phyloP scores from a whole-genome alignment of 2,329 filamentous ascomycete genomes.

The Penicillium sp. region DNA sequence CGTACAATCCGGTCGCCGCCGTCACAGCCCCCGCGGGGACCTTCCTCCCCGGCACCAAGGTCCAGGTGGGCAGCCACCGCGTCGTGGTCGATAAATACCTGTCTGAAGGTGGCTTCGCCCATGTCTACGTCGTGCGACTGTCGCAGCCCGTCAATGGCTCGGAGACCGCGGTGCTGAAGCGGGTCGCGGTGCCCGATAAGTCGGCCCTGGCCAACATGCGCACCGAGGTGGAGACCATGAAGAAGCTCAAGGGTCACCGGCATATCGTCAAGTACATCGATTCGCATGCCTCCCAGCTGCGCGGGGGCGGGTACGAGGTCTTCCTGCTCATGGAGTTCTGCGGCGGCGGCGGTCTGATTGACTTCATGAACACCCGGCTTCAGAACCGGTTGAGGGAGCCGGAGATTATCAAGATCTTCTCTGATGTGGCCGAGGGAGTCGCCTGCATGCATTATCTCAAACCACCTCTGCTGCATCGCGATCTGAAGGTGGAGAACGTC shows the following conservation, averaged over 20 bases:
- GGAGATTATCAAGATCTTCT: slow-evolving; percentile 95
- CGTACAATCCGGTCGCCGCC: slow-evolving; percentile 38
- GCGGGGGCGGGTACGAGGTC: slow-evolving; percentile 92
- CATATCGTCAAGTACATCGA: slow-evolving; percentile 98
- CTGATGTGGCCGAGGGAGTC: slow-evolving; percentile 91
- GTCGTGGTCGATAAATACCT: slow-evolving; percentile 96
- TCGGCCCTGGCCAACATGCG: slow-evolving; percentile 92
- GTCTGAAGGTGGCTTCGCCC: slow-evolving; percentile 95
- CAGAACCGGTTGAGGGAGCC: slow-evolving; percentile 96
- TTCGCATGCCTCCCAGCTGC: slow-evolving; percentile 91
- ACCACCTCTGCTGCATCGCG: slow-evolving; percentile 84
- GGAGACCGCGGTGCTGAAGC: slow-evolving; percentile 82
- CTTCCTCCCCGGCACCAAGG: slow-evolving; percentile 90
- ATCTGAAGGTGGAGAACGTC: slow-evolving; percentile 97
- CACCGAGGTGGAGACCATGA: slow-evolving; percentile 99
- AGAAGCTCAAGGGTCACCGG: slow-evolving; percentile 93
- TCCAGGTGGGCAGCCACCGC: slow-evolving; percentile 88
- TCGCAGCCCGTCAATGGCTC: slow-evolving; percentile 72
- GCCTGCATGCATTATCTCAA: slow-evolving; percentile 99
- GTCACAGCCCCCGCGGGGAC: slow-evolving; percentile 66
- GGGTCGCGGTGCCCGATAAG: slow-evolving; percentile 95
- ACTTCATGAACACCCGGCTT: slow-evolving; percentile 98
- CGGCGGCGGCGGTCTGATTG: slow-evolving; percentile 89
- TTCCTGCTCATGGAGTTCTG: slow-evolving; percentile 99
- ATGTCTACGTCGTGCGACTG: slow-evolving; percentile 93